Base-by-base conservation (phyloP, 73 alveolate species). In the Urostyla sp. region DNA sequence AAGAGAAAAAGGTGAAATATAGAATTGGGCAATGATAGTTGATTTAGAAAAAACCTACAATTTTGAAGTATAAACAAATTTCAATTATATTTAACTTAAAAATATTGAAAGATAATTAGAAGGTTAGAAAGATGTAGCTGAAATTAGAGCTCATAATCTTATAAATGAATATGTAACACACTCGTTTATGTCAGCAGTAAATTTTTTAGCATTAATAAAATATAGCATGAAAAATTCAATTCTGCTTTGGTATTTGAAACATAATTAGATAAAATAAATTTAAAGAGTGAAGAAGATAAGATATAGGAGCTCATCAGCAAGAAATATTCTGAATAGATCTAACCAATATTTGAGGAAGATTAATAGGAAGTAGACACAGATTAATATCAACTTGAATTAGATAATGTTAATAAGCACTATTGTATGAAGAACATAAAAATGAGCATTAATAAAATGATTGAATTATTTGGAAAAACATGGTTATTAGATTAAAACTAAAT, bases 1-100 rank as follows among this genome's bases (percentile, higher is more conserved):
- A 30, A 75, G 94, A 67, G 98, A 91, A 13, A 91, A 94, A 83
- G 93, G 92, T 18, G 90, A 86, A 34, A 94, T 80, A 40, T 50
- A 81, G 37, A 86, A 89, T 58, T 92, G 95, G 95, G 90, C 86
- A 54, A 48, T 90, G 78, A 75, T 94, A 38, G 91, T 93, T 10
- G 95, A 92, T 23, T 80, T 72, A 10, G 91, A 86, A 43, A 85
- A 89, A 86, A 84, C 85, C 35, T 92, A 92, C 63, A 88, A 96
- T 67, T 96, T 96, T 82, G 93, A 95, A 40, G 98, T 96, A 13
- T 98, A 96, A 75, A 96, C 99, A 0, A 91, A 94, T 86, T 96
- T 96, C 84, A 75, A 46, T 61, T 57, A 67, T 75, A 23, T 73
- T 28, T 84, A 90, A 69, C 60, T 91, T 0, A 91, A 88, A 35